Conservation (phyloP, 1,284 basidiomycete genomes). For the Schizopora paradoxa region DNA sequence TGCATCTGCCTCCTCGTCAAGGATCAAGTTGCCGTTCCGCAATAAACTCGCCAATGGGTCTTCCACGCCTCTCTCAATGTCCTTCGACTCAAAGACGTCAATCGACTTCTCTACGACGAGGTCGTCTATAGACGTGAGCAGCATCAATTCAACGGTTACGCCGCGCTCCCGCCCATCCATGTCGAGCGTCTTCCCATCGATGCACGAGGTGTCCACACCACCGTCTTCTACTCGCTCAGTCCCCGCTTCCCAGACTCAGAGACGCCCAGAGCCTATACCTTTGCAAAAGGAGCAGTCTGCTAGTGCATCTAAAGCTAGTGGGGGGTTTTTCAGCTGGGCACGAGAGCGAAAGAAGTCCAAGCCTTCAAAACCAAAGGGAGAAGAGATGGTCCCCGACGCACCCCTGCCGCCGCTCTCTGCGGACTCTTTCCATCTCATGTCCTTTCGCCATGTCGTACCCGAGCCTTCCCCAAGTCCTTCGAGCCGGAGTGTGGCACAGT, state of each 20-base stretch:
- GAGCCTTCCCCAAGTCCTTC: conserved; percentile 29
- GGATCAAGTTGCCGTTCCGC: conserved; percentile 14
- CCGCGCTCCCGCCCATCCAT: background rate
- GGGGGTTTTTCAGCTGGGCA: conserved; percentile 18
- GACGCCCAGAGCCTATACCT: conserved; percentile 11
- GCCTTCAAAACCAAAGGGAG: conserved; percentile 11
- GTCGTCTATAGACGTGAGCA: too few species aligned
- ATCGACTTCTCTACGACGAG: conserved; percentile 4
- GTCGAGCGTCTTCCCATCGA: conserved; percentile 10
- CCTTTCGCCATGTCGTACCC: conserved; percentile 59
- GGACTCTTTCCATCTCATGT: conserved; percentile 50
- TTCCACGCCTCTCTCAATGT: conserved; percentile 6
- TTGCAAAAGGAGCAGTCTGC: conserved; percentile 5
- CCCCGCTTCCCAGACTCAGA: background rate
- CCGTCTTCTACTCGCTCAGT: conserved; percentile 9
- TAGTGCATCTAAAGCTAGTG: conserved; percentile 13
- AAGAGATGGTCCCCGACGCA: conserved; percentile 1
- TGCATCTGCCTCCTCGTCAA: conserved; percentile 12
- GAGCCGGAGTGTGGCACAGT: conserved; percentile 21
- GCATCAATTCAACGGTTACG: background rate
- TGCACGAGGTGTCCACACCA: conserved; percentile 8
- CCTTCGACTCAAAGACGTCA: conserved; percentile 4
- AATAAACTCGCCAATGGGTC: conserved; percentile 10
- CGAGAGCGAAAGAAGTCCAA: conserved; percentile 19
- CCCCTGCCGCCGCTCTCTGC: conserved; percentile 19